Percentiles rank a stretch among this genome's conserved stretches.
Conservation (phyloP, 495 filamentous ascomycete genomes). For the Aspergillus diversus region DNA sequence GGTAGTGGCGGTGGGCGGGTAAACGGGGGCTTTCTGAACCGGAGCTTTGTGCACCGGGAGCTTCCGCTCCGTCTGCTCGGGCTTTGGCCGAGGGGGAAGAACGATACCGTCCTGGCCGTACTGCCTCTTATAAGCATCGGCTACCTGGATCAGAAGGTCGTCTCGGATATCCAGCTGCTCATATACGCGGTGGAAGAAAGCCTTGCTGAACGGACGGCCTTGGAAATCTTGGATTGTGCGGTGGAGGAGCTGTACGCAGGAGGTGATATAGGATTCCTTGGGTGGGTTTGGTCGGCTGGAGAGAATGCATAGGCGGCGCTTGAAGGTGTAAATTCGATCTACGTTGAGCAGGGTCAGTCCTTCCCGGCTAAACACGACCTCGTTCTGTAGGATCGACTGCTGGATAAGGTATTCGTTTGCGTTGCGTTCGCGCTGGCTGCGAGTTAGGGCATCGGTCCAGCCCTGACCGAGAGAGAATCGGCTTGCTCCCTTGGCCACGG, state of each 20-base stretch:
- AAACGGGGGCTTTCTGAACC: no score
- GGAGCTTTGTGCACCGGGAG: constrained; percentile 24
- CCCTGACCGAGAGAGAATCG: constrained; percentile 50
- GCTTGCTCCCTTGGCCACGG: constrained; percentile 43
- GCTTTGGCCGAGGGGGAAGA: constrained; percentile 31
- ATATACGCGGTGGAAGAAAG: constrained; percentile 63
- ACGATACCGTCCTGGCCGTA: constrained; percentile 56
- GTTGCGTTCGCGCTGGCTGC: constrained; percentile 42
- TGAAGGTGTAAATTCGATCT: constrained; percentile 75
- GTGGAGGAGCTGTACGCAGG: constrained; percentile 60
- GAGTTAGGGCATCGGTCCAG: constrained; percentile 46
- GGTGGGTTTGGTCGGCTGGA: constrained; percentile 37
- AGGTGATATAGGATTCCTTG: constrained; percentile 47
- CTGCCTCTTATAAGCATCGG: constrained; percentile 58
- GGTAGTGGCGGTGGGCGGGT: no score
- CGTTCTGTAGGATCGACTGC: constrained; percentile 69
- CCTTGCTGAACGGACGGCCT: constrained; percentile 59
- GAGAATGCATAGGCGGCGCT: constrained; percentile 63
- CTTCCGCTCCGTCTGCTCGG: constrained; percentile 27
- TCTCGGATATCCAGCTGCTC: constrained; percentile 62
- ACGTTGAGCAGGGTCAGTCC: constrained; percentile 68
- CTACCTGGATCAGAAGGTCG: constrained; percentile 57
- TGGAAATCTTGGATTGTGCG: constrained; percentile 64
- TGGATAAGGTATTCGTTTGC: constrained; percentile 59
- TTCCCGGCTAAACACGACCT: constrained; percentile 70